Percentiles rank a stretch among this genome's conserved stretches.
Conservation (phyloP, 1,284 basidiomycete genomes). For the Sporisorium graminicola region DNA sequence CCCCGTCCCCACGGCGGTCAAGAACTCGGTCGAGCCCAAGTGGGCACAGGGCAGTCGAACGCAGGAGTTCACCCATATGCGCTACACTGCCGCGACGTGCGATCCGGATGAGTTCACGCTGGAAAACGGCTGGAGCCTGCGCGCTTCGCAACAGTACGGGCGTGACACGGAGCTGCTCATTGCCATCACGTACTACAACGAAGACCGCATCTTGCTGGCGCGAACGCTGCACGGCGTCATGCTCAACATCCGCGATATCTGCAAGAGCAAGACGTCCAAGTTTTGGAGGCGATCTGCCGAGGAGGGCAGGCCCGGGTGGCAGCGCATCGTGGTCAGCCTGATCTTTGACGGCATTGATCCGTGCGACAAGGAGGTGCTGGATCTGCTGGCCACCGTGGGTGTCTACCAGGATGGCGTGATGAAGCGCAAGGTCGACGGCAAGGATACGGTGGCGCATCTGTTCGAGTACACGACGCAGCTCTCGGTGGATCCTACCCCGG, state of each 20-base stretch:
- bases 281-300: slow-evolving; percentile 80
- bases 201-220: slow-evolving; percentile 86
- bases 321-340: slow-evolving; percentile 84
- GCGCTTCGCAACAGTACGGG: slow-evolving; percentile 83
- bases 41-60: slow-evolving; percentile 72
- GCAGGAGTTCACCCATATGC: slow-evolving; percentile 90
- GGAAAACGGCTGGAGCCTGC: slow-evolving; percentile 81
- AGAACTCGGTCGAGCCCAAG: slow-evolving; percentile 85
- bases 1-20: slow-evolving; percentile 86
- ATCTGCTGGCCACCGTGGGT: slow-evolving; percentile 71
- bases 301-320: slow-evolving; percentile 82
- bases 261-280: slow-evolving; percentile 92
- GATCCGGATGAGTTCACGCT: slow-evolving; percentile 89
- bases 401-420: slow-evolving; percentile 80
- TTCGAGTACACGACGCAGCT: slow-evolving; percentile 78
- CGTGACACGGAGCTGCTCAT: slow-evolving; percentile 94
- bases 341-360: slow-evolving; percentile 94
- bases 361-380: slow-evolving; percentile 82
- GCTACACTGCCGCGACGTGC: slow-evolving; percentile 81
- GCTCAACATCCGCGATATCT: slow-evolving; percentile 98
- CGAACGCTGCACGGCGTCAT: slow-evolving; percentile 91
- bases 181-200: slow-evolving; percentile 77
- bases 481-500: slow-evolving; percentile 85
- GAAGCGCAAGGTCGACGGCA: slow-evolving; percentile 90
- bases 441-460: slow-evolving; percentile 85